phyloP scores from a whole-genome alignment of 2,329 filamentous ascomycete species.

The Curvularia sp. region DNA sequence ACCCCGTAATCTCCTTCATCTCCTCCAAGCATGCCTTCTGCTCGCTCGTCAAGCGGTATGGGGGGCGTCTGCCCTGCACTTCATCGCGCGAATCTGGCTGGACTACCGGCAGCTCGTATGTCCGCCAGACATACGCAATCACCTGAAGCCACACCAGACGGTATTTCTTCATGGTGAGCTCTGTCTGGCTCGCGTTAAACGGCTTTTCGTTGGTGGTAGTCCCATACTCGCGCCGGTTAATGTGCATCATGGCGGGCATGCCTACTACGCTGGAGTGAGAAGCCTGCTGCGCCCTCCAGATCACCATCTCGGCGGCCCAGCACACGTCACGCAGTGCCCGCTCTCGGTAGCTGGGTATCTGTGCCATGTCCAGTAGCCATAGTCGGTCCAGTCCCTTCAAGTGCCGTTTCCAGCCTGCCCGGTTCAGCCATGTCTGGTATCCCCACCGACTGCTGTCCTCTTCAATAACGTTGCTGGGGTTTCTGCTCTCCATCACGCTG shows the following conservation, averaged over 20 bases:
- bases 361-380: slow-evolving; percentile 10
- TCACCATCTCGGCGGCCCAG: slow-evolving; percentile 7
- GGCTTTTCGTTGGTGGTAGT: neutral
- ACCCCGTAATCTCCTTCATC: slow-evolving; percentile 4
- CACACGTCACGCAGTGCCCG: no score
- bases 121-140: slow-evolving; percentile 16
- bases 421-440: no score
- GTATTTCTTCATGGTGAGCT: slow-evolving; percentile 18
- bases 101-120: slow-evolving; percentile 4
- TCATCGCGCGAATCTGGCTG: neutral
- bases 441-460: no score
- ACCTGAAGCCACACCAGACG: slow-evolving; percentile 10
- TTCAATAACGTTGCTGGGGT: no score
- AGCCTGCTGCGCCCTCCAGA: slow-evolving; percentile 13
- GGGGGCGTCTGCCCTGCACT: slow-evolving; percentile 1
- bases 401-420: no score
- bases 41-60: slow-evolving; percentile 7
- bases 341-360: slow-evolving; percentile 5
- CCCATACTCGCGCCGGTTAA: slow-evolving; percentile 11
- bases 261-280: slow-evolving; percentile 6
- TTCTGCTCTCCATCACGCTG: no score
- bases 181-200: neutral
- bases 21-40: no score
- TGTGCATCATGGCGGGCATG: slow-evolving; percentile 9
- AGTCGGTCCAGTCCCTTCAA: neutral